Evolutionary conservation across 805 yeast species (phyloP), one percentile per base, ranked within the genome.

Genomic region (Helenozyma baotianmanensis): DNA sequence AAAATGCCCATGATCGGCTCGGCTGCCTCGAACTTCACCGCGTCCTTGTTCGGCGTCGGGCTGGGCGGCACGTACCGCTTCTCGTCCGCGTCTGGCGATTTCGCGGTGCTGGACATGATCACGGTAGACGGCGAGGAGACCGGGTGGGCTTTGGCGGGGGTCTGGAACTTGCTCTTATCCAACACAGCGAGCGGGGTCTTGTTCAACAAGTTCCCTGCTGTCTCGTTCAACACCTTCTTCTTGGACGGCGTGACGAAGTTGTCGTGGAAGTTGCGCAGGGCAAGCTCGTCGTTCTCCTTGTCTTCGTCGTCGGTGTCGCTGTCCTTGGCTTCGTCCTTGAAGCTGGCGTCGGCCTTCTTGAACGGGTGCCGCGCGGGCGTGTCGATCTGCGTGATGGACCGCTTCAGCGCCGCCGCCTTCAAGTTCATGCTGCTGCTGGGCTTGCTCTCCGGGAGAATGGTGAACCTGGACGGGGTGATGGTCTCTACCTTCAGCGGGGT

Each of bases 41-140:
- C 22, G 16, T 49, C 53, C 39, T 61, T 57, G 22, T 47, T 48
- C 2, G 71, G 71, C 1, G 70, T 64, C 11, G 70, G 70, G 30
- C 63, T 59, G n/a, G 58, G 55, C 10, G 64, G 62, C 7, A 16
- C 37, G 12, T 26, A 27, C 9, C 19, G 25, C 24, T 39, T 39
- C 14, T 8, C 28, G 9, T 30, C 39, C 13, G 32, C 25, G n/a
- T 26, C 48, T 3, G 48, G 48, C n/a, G 43, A 34, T 23, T 50
- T 53, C 3, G 39, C 37, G 1, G 57, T 58, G 38, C 64, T 59
- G 1, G 62, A 53, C 50, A 65, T 51, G 4, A 66, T 58, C 9
- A 64, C 69, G 1, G 72, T 66, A 2, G 70, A 60, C 1, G 72
- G 72, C 3, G 70, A 64, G 2, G 69, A 62, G 6, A 40, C 32